phyloP scores from a whole-genome alignment of 805 yeast species.

The Spathaspora hagerdaliae region DNA sequence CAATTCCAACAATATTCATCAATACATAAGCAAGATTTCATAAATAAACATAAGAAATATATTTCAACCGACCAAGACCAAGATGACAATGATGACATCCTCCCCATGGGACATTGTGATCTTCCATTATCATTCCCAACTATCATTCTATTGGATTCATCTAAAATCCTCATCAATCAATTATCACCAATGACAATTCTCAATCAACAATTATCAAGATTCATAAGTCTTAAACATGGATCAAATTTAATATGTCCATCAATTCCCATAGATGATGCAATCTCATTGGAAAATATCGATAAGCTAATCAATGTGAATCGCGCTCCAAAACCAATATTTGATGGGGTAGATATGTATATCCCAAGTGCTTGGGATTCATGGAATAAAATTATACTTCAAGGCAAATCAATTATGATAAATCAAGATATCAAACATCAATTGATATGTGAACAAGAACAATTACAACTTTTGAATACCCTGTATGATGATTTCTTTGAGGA shows the following conservation, averaged over 20 bases:
- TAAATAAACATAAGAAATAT: constrained; percentile 1
- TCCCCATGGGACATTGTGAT: constrained; percentile 21
- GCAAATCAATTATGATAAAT: constrained; percentile 17
- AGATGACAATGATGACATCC: background rate
- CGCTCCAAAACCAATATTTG: constrained; percentile 14
- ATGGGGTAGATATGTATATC: constrained; percentile 22
- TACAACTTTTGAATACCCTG: constrained; percentile 5
- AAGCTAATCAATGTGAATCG: constrained; percentile 5
- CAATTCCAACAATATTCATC: background rate
- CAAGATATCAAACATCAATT: constrained; percentile 13
- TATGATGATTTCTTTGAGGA: constrained; percentile 2
- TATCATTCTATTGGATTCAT: constrained; percentile 14
- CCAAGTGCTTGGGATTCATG: constrained; percentile 52
- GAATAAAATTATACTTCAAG: constrained; percentile 41
- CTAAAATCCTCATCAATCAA: constrained; percentile 11
- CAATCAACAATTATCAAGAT: constrained; percentile 33
- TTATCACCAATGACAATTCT: constrained; percentile 16
- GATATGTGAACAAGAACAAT: constrained; percentile 19
- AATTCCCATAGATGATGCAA: background rate
- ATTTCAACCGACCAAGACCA: background rate
- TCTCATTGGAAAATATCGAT: background rate
- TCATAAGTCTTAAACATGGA: constrained; percentile 29
- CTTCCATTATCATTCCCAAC: constrained; percentile 17
- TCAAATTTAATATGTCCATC: constrained; percentile 11
- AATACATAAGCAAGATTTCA: constrained; percentile 4